Conservation (phyloP, 2,329 filamentous ascomycete genomes). For the Tolypocladium amazonense region DNA sequence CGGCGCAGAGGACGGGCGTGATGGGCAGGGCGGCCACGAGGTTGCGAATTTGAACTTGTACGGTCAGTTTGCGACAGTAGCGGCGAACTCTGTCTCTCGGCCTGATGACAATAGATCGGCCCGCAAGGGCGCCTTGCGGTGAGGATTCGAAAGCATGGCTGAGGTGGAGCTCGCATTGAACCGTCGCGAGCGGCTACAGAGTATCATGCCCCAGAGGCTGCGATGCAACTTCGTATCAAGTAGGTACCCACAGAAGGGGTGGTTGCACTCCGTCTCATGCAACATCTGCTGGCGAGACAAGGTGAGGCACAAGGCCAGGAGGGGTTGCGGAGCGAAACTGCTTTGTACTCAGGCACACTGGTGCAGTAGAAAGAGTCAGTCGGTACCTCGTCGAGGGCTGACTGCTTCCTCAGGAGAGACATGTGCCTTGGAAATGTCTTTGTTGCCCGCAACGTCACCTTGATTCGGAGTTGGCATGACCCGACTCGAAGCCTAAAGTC, state of each 20-base stretch:
- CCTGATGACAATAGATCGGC: not conserved
- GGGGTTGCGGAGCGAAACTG: not conserved
- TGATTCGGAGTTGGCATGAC: not conserved
- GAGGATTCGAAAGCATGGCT: not conserved
- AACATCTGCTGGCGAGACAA: not conserved
- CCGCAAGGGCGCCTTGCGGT: not conserved
- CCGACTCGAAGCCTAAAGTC: not conserved
- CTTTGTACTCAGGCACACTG: not conserved
- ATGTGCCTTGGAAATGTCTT: not conserved
- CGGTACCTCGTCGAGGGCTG: not conserved
- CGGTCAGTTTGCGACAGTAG: not conserved
- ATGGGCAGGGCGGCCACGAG: not conserved
- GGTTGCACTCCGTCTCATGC: not conserved
- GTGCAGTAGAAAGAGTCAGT: not conserved
- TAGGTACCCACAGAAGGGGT: not conserved
- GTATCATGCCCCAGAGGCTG: not conserved
- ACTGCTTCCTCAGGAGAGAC: not conserved
- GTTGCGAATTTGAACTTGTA: not conserved
- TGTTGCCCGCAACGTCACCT: not conserved
- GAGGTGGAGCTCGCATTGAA: not conserved
- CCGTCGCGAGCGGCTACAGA: not conserved
- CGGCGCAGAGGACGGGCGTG: not conserved
- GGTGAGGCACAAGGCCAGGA: not conserved
- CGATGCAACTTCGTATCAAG: not conserved
- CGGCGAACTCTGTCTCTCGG: not conserved